Conservation (phyloP, 345 rosid species). For the Passiflora organensis region DNA sequence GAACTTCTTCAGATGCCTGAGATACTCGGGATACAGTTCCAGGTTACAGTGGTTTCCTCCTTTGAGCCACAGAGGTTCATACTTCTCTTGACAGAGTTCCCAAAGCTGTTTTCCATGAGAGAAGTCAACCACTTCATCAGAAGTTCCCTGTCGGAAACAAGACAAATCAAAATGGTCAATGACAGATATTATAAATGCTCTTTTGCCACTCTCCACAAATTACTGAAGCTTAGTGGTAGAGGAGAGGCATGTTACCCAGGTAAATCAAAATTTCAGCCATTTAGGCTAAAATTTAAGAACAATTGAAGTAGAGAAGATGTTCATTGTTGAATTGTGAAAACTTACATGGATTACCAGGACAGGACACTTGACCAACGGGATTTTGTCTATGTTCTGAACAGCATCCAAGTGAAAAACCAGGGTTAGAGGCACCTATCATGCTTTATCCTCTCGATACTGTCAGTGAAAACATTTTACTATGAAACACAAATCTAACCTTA, state of each 20-base stretch:
- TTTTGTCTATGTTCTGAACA: constrained; percentile 86
- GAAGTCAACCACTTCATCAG: constrained; percentile 87
- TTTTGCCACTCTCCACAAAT: too few relatives aligned
- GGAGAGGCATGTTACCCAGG: too few relatives aligned
- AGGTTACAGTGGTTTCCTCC: constrained; percentile 89
- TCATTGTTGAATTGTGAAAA: constrained; percentile 3
- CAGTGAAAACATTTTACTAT: not conserved
- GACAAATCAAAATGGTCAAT: not conserved
- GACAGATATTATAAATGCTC: not conserved
- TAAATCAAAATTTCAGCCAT: too few relatives aligned
- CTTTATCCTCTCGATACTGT: not conserved
- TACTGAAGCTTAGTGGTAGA: too few relatives aligned
- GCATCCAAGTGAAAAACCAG: constrained; percentile 1
- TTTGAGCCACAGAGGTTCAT: constrained; percentile 88
- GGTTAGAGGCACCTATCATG: constrained; percentile 6
- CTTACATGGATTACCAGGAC: constrained; percentile 94
- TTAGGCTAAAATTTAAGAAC: too few relatives aligned
- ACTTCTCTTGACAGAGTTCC: constrained; percentile 91
- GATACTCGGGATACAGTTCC: constrained; percentile 79
- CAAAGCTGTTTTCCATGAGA: constrained; percentile 95
- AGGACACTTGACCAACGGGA: constrained; percentile 79
- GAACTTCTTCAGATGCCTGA: constrained; percentile 87
- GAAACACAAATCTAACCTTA: constrained; percentile 45
- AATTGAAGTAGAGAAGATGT: too few relatives aligned
- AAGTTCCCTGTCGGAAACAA: constrained; percentile 58